These are phyloP conservation scores for Hansenula sp. DNA, from an alignment of 1,139 yeast species.

Conservation along the genomic window DNA sequence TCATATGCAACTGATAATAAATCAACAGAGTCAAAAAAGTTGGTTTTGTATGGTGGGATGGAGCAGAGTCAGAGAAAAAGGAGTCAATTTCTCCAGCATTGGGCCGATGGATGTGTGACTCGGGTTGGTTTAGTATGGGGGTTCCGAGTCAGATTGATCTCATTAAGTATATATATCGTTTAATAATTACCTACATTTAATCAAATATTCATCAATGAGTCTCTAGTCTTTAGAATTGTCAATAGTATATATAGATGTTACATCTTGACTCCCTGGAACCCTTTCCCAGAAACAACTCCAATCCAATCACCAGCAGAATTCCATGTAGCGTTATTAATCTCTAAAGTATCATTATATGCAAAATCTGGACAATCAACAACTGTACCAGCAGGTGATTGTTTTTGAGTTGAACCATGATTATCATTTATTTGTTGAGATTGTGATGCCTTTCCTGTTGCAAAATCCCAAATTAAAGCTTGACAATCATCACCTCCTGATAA, in stretches of 20 bases:
- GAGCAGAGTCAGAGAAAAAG: background rate
- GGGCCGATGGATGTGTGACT: too few species aligned
- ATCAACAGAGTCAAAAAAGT: too few species aligned
- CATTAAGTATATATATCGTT: too few species aligned
- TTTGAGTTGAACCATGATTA: background rate
- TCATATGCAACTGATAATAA: background rate
- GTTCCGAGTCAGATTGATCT: too few species aligned
- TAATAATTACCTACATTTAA: background rate
- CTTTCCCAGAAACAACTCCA: constrained; percentile 76
- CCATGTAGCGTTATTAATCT: constrained; percentile 80
- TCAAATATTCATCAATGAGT: background rate
- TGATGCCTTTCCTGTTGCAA: constrained; percentile 33
- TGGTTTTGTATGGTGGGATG: too few species aligned
- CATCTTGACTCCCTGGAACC: constrained; percentile 66
- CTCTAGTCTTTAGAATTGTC: background rate
- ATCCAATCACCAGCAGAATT: constrained; percentile 70
- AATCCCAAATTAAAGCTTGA: constrained; percentile 84
- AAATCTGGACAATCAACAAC: constrained; percentile 39
- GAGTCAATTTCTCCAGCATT: too few species aligned
- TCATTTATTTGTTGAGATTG: constrained; percentile 1
- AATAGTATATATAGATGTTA: background rate
- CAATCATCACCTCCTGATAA: constrained; percentile 88
- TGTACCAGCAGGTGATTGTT: background rate
- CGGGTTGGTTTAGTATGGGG: too few species aligned
- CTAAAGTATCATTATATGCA: constrained; percentile 58